Evolutionary conservation across 2,329 filamentous ascomycete species (phyloP).

Genomic region (Aspergillus jensenii): DNA sequence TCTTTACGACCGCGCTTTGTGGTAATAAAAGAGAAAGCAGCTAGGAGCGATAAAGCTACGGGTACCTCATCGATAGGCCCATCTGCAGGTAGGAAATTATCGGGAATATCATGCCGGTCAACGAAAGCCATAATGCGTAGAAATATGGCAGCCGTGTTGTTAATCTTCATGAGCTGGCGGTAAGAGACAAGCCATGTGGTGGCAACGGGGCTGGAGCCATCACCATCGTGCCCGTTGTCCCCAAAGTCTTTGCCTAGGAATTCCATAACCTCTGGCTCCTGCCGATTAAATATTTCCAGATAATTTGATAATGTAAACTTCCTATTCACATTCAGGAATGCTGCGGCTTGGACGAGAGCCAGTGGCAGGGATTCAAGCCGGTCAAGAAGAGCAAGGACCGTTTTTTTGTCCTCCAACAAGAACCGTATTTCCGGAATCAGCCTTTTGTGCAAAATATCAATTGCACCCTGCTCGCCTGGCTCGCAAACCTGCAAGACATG

Average conservation of each 20-base stretch:
- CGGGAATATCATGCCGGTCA: constrained; percentile 24
- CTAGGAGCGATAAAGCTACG: constrained; percentile 23
- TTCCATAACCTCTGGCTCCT: background rate
- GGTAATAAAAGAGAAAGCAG: constrained; percentile 22
- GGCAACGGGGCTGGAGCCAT: constrained; percentile 1
- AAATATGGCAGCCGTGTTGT: background rate
- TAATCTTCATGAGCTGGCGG: constrained; percentile 13
- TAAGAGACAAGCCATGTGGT: constrained; percentile 13
- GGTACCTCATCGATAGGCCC: background rate
- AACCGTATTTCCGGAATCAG: background rate
- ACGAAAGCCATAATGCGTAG: constrained; percentile 34
- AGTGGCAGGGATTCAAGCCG: constrained; percentile 24
- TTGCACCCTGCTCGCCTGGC: background rate
- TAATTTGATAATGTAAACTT: background rate
- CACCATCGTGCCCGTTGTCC: background rate
- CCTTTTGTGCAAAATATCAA: background rate
- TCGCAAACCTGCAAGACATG: background rate
- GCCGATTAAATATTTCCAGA: background rate
- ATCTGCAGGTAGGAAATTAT: constrained; percentile 19
- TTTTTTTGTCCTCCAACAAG: constrained; percentile 12
- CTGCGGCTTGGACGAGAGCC: constrained; percentile 25
- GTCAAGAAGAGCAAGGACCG: constrained; percentile 12
- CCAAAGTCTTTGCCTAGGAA: constrained; percentile 11
- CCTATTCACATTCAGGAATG: constrained; percentile 18
- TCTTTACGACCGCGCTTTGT: background rate